Base-by-base conservation (phyloP, 495 filamentous ascomycete genomes). In the Penicillium desertorum region DNA sequence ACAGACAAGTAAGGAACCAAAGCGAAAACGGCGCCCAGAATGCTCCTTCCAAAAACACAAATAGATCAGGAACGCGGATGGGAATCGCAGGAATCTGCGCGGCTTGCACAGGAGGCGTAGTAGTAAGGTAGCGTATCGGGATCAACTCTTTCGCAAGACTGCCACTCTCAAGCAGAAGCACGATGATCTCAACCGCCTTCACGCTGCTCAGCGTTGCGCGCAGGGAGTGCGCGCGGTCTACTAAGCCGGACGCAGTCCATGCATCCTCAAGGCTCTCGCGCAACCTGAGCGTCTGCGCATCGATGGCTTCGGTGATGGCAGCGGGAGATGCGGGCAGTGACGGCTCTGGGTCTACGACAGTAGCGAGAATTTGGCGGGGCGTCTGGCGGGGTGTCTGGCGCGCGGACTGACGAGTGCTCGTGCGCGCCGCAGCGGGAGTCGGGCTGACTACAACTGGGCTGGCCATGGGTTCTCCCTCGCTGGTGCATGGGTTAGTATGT, bases 1-100 rank as follows among this genome's bases (percentile, higher is more conserved):
- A 27, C 16, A 92, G 59, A 62, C 81, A 86, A 3, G 90, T 93
- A 27, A 87, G 66, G 3, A 82, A 60, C 93, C 95, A 98, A 22
- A 94, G 78, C 10, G 84, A 76, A 30, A 89, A 83, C 0, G 92
- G 88, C 0, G 79, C 82, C 94, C 94, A 98, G 78, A 96, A 97
- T 1, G 76, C 77, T 27, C 79, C 66, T 3, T 87, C 90, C 9
- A 96, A 68, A n/a, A 97, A 71, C 2, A 85, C 71, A 64, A 95
- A 96, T 49, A 96, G 70, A 66, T 98, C 91, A 0, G 93, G 92
- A 29, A 92, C 64, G 56, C 81, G 80, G 55, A 96, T 74, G 6
- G 79, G 63, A n/a, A 90, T 62, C 0, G 64, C 51, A 0, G 72
- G 66, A 1, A 68, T 50, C 0, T 66, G 59, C 22, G 83, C 64